Base-by-base conservation (phyloP, 2,329 filamentous ascomycete species). In the Zymoseptoria crescenta region DNA sequence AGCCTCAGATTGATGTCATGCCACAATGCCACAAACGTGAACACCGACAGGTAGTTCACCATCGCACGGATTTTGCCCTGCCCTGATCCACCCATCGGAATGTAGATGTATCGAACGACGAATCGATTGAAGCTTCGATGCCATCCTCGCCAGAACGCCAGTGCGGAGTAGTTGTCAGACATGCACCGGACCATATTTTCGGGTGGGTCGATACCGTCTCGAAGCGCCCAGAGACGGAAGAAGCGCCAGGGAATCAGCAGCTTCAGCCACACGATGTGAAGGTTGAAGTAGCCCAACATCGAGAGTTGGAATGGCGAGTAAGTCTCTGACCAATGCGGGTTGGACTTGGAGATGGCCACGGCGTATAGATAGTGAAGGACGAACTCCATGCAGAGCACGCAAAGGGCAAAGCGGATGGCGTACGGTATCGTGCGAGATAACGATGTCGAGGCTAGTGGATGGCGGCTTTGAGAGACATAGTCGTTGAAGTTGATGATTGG, bases 131-230 rank as follows among this genome's bases (percentile, higher is more conserved):
- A 97, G 64, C 86, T 91, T 56, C 92, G 87, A 75, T 99, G 94
- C 95, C 95, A 99, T 30, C 86, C 87, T 62, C 94, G 89, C 94
- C 94, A 99, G 77, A 99, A 99, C 20, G 87, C 86, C 49, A 92
- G 81, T 0, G 91, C 88, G 64, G 88, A 92, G 78, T 92, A 96
- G 74, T 97, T 97, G 78, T 99, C 86, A 70, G 87, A 92, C 76
- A 96, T 91, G 75, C 95, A 99, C 66, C 94, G 89, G 57, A 96
- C 84, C 91, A 99, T 96, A 77, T 99, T 99, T 76, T 99, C 94
- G 0, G 94, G 93, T 0, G 94, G 91, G 70, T 99, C 94, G 66
- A 99, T 85, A 62, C 89, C 90, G 72, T 99, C 94, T 16, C 92
- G 72, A 3, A 99, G 82, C 0, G 90, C 82, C 94, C 94, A 99